Evolutionary conservation across 306 rosid species (phyloP).

Genomic region (Gleditsia sinensis): DNA sequence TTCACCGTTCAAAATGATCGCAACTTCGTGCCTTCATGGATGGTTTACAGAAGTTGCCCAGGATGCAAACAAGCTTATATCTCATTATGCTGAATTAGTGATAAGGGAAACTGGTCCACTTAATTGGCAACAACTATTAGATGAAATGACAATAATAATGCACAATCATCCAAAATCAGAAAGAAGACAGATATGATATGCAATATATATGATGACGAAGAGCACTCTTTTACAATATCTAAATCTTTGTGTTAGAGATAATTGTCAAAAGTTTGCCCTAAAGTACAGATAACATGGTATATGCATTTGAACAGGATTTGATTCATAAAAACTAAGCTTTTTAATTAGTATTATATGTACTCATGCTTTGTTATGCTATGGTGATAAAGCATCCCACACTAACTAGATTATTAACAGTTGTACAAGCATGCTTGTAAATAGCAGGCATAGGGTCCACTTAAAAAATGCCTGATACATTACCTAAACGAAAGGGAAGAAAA

Average conservation of each 20-base stretch:
- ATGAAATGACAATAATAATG: neutral
- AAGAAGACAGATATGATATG: neutral
- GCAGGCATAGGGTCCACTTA: no score
- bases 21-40: neutral
- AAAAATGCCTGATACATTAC: no score
- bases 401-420: neutral
- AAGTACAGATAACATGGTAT: neutral
- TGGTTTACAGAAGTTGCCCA: neutral
- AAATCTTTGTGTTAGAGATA: neutral
- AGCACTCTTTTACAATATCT: neutral
- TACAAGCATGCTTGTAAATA: constrained; percentile 8
- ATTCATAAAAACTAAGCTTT: no score
- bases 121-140: no score
- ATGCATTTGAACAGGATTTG: no score
- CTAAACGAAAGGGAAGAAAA: no score
- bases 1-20: neutral
- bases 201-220: neutral
- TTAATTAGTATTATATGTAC: neutral
- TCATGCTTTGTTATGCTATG: neutral
- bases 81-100: neutral
- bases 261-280: neutral
- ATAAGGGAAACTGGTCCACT: no score
- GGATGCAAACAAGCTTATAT: neutral
- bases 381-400: neutral
- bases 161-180: neutral